phyloP scores from a whole-genome alignment of 1,284 basidiomycete genomes.

The Anthracocystis panici-leucophaei region DNA sequence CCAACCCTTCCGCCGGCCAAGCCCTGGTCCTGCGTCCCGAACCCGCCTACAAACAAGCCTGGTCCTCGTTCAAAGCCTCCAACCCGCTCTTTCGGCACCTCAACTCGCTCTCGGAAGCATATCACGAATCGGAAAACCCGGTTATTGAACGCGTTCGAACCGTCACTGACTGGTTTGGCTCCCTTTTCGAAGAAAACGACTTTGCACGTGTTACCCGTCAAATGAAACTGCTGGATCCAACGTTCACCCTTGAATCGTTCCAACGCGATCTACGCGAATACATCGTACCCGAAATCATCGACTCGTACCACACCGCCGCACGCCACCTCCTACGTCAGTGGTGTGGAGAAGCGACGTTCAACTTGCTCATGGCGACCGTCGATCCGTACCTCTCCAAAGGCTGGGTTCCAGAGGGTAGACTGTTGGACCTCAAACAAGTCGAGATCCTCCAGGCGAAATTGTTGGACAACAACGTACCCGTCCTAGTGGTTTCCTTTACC shows the following conservation, averaged over 20 bases:
- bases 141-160: constrained; percentile 83
- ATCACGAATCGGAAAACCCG: constrained; percentile 94
- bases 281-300: constrained; percentile 96
- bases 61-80: constrained; percentile 57
- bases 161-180: constrained; percentile 86
- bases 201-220: constrained; percentile 89
- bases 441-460: constrained; percentile 67
- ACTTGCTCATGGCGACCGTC: constrained; percentile 96
- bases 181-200: constrained; percentile 97
- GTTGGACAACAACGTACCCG: constrained; percentile 84
- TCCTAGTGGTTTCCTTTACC: constrained; percentile 91
- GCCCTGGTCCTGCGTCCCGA: constrained; percentile 63
- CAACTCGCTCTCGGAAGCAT: constrained; percentile 70
- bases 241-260: constrained; percentile 86
- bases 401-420: constrained; percentile 72
- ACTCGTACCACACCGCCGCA: constrained; percentile 92
- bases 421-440: constrained; percentile 63
- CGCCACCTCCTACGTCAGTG: constrained; percentile 85
- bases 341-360: constrained; percentile 93
- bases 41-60: constrained; percentile 58
- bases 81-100: constrained; percentile 60
- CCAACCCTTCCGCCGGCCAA: constrained; percentile 54
- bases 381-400: constrained; percentile 92
- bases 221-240: constrained; percentile 87
- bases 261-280: constrained; percentile 94